Conservation (phyloP, 208 protist genomes). For the Trypanosoma mega region DNA sequence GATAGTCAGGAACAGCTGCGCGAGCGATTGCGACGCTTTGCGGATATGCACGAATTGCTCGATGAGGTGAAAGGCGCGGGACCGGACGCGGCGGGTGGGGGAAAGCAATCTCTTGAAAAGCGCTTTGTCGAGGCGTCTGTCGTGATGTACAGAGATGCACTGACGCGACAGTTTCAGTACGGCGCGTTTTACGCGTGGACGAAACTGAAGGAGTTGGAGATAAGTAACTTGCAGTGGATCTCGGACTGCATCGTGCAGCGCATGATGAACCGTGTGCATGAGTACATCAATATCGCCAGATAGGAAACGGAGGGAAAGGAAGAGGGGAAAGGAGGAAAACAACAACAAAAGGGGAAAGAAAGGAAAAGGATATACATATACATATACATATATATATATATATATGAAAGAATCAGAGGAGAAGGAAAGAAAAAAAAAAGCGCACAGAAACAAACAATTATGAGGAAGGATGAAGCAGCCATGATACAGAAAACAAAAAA, state of each 20-base stretch:
- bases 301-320: slow-evolving; percentile 2
- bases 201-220: slow-evolving; percentile 93
- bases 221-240: slow-evolving; percentile 93
- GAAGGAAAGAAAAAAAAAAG: neutral
- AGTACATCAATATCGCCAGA: slow-evolving; percentile 76
- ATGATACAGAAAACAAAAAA: too few relatives aligned
- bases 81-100: neutral
- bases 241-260: slow-evolving; percentile 92
- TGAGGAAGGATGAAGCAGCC: too few relatives aligned
- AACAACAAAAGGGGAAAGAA: neutral
- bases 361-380: slow-evolving; percentile 12
- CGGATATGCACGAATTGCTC: slow-evolving; percentile 73
- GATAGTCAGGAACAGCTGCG: slow-evolving; percentile 81
- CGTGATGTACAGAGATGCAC: slow-evolving; percentile 77
- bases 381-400: neutral
- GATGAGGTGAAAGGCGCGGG: slow-evolving; percentile 56
- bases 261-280: slow-evolving; percentile 81
- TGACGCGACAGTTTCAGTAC: slow-evolving; percentile 92
- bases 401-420: neutral
- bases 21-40: slow-evolving; percentile 79
- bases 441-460: too few relatives aligned
- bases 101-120: slow-evolving; percentile 82
- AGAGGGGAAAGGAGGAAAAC: slow-evolving; percentile 17
- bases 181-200: slow-evolving; percentile 92
- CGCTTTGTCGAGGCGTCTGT: slow-evolving; percentile 87